A percentile compares a stretch with the other conserved stretches of the same genome.
Evolutionary conservation across 768 basidiomycete species (phyloP).

Genomic region (Leccinum aurantiacum): DNA sequence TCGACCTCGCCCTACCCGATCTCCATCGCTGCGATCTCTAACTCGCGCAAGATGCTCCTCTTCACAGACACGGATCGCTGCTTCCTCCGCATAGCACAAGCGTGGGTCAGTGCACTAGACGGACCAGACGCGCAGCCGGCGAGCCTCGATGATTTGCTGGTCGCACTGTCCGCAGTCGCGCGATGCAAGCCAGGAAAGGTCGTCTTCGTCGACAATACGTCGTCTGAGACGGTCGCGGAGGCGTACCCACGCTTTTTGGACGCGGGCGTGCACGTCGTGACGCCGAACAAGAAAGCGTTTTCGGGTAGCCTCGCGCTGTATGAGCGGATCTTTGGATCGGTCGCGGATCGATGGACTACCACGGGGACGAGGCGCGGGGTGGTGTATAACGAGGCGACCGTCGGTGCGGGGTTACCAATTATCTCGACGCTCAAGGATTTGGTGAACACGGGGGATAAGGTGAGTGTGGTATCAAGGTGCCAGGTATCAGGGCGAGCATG

Average conservation of each 20-base stretch:
- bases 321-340: constrained; percentile 59
- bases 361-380: constrained; percentile 41
- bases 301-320: constrained; percentile 72
- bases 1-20: constrained; percentile 52
- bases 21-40: constrained; percentile 66
- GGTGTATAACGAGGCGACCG: constrained; percentile 86
- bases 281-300: constrained; percentile 97
- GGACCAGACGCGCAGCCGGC: constrained; percentile 32
- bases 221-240: constrained; percentile 76
- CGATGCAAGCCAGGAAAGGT: constrained; percentile 47
- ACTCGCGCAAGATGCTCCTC: constrained; percentile 62
- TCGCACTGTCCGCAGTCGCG: constrained; percentile 47
- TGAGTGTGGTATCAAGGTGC: constrained; percentile 29
- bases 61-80: constrained; percentile 33
- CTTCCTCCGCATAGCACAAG: background rate
- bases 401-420: constrained; percentile 94
- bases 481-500: background rate
- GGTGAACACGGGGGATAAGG: constrained; percentile 90
- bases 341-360: background rate
- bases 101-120: constrained; percentile 51
- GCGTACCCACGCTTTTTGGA: constrained; percentile 79
- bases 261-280: constrained; percentile 83
- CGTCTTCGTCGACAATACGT: constrained; percentile 89
- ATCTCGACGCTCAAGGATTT: constrained; percentile 91
- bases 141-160: constrained; percentile 41